Evolutionary conservation across 768 basidiomycete species (phyloP).

Genomic region (Epithele typhae): DNA sequence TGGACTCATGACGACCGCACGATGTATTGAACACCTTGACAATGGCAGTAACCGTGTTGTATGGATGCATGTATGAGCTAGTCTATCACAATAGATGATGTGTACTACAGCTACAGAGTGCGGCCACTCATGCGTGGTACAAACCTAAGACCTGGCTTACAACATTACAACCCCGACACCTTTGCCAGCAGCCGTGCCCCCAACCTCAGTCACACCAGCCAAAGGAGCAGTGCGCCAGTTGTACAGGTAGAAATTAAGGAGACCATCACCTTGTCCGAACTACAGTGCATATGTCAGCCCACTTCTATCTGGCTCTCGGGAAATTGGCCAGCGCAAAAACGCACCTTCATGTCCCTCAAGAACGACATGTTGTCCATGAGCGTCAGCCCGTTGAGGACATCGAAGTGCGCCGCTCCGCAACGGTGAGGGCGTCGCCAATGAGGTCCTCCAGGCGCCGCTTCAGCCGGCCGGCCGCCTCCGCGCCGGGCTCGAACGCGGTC

Average conservation of each 20-base stretch:
- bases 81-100: constrained; percentile 5
- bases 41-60: no score
- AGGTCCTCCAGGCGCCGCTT: constrained; percentile 69
- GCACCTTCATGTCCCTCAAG: constrained; percentile 78
- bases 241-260: constrained; percentile 89
- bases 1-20: no score
- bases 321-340: constrained; percentile 13
- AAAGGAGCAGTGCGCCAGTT: constrained; percentile 88
- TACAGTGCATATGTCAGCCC: constrained; percentile 25
- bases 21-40: no score
- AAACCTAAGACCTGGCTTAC: constrained; percentile 29
- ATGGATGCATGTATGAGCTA: constrained; percentile 9
- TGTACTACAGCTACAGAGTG: constrained; percentile 2
- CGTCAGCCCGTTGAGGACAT: constrained; percentile 94
- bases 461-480: constrained; percentile 57
- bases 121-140: no score
- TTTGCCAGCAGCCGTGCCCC: constrained; percentile 53
- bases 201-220: constrained; percentile 61
- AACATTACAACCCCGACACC: constrained; percentile 96
- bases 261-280: constrained; percentile 93
- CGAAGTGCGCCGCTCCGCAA: constrained; percentile 87
- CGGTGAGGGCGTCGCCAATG: constrained; percentile 72
- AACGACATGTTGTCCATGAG: constrained; percentile 90
- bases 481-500: constrained; percentile 55
- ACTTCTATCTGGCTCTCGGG: constrained; percentile 9